phyloP scores from a whole-genome alignment of 2,329 filamentous ascomycete species.

The Fusarium tupiense region DNA sequence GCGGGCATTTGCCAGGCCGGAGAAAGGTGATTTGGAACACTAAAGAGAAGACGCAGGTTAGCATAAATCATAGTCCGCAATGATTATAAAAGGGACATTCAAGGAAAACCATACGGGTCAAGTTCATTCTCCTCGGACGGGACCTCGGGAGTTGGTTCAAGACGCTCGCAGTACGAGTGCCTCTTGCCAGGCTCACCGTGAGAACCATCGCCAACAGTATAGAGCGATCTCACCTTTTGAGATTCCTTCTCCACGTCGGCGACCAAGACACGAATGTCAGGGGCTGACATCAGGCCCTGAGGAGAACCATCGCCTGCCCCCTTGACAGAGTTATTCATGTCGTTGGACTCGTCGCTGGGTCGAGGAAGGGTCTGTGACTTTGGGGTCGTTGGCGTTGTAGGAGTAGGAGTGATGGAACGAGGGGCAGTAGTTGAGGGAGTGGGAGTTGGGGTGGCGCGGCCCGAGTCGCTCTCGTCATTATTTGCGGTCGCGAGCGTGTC shows the following conservation, averaged over 20 bases:
- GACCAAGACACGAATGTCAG: slow-evolving; percentile 63
- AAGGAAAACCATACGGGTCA: slow-evolving; percentile 68
- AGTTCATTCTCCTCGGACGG: slow-evolving; percentile 63
- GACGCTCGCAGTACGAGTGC: slow-evolving; percentile 58
- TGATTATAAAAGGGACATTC: slow-evolving; percentile 40
- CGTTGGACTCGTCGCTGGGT: slow-evolving; percentile 39
- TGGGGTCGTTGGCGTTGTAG: slow-evolving; percentile 38
- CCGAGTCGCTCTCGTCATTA: slow-evolving; percentile 34
- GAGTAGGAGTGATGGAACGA: slow-evolving; percentile 20
- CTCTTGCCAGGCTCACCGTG: slow-evolving; percentile 63
- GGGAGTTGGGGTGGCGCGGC: slow-evolving; percentile 33
- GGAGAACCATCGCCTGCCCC: slow-evolving; percentile 21
- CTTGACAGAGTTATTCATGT: slow-evolving; percentile 33
- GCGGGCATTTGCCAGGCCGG: slow-evolving; percentile 50
- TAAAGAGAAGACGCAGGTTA: slow-evolving; percentile 41
- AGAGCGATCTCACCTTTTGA: slow-evolving; percentile 74
- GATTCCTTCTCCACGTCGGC: slow-evolving; percentile 69
- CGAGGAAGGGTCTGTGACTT: slow-evolving; percentile 35
- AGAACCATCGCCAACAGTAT: slow-evolving; percentile 65
- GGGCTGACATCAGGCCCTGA: slow-evolving; percentile 44
- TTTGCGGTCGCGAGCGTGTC: slow-evolving; percentile 20
- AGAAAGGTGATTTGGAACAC: slow-evolving; percentile 45
- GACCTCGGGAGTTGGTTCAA: slow-evolving; percentile 61
- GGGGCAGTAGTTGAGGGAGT: slow-evolving; percentile 23
- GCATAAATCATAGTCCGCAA: slow-evolving; percentile 42